phyloP scores from a whole-genome alignment of 2,329 filamentous ascomycete genomes.

The Talaromyces sp. region DNA sequence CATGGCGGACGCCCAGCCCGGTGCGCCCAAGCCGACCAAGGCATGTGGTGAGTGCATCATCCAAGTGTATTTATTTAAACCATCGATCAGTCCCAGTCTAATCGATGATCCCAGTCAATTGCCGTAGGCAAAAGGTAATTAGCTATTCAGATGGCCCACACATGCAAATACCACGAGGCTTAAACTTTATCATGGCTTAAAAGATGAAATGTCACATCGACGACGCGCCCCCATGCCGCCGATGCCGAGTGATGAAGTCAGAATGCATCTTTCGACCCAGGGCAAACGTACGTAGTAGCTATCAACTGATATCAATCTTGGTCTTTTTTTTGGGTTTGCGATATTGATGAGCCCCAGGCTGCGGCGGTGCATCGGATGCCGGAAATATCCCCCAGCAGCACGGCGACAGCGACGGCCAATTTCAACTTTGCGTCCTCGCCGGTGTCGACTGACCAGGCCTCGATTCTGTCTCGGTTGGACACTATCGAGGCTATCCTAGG shows the following conservation, averaged over 20 bases:
- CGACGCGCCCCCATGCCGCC: constrained; percentile 23
- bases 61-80: not conserved
- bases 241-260: constrained; percentile 20
- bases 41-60: constrained; percentile 21
- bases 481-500: constrained; percentile 21
- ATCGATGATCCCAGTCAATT: constrained; percentile 20
- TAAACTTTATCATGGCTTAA: constrained; percentile 3
- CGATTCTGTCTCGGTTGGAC: constrained; percentile 20
- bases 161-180: not conserved
- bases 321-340: not conserved
- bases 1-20: constrained; percentile 13
- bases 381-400: constrained; percentile 3
- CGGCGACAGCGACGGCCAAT: not conserved
- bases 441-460: constrained; percentile 11
- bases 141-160: not conserved
- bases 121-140: constrained; percentile 23
- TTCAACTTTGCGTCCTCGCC: constrained; percentile 4
- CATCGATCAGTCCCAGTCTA: not conserved
- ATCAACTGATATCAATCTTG: not conserved
- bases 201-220: constrained; percentile 29
- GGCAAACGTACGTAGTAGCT: constrained; percentile 20
- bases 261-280: constrained; percentile 25
- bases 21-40: constrained; percentile 27
- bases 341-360: constrained; percentile 17
- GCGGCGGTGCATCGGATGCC: constrained; percentile 19